Base-by-base conservation (phyloP, 148 eudicot species). In the Silene latifolia region DNA sequence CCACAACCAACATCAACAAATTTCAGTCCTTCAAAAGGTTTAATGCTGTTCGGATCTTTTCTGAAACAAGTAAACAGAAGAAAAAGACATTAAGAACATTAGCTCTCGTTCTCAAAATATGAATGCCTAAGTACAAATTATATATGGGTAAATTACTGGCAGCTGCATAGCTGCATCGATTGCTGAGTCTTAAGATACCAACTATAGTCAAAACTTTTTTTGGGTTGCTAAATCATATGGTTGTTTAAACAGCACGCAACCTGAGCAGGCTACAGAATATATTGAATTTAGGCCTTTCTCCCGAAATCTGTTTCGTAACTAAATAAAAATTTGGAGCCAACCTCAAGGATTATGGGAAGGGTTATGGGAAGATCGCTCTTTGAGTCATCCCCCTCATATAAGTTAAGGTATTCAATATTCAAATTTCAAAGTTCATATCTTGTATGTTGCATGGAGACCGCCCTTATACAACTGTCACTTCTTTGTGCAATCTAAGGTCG, bases 41-140 rank as follows among this genome's bases (percentile, higher is more conserved):
- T n/a, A n/a, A n/a, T n/a, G n/a, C n/a, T n/a, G n/a, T n/a, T n/a
- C n/a, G n/a, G n/a, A n/a, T n/a, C n/a, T n/a, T n/a, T n/a, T n/a
- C n/a, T n/a, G n/a, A n/a, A n/a, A n/a, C n/a, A n/a, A n/a, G n/a
- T n/a, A n/a, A n/a, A n/a, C n/a, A n/a, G n/a, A n/a, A n/a, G n/a
- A n/a, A n/a, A n/a, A n/a, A n/a, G n/a, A n/a, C n/a, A 20, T 24
- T 27, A 59, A 65, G 77, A 62, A 69, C 18, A 79, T 27, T 62
- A 48, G 11, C 53, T 61, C 56, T 47, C 19, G 46, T 69, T 60
- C 42, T 44, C 29, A 35, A 61, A 17, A 24, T 21, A 32, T 61
- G 47, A 17, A 64, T 39, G 13, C 51, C 32, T 14, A 11, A 25
- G 23, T 53, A 48, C 20, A 67, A 56, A 74, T 35, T 64, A 29